Percentiles rank a stretch among this genome's conserved stretches.
Evolutionary conservation across 108 stramenopile species (phyloP).

Genomic region (Fragilaria crotonensis): DNA sequence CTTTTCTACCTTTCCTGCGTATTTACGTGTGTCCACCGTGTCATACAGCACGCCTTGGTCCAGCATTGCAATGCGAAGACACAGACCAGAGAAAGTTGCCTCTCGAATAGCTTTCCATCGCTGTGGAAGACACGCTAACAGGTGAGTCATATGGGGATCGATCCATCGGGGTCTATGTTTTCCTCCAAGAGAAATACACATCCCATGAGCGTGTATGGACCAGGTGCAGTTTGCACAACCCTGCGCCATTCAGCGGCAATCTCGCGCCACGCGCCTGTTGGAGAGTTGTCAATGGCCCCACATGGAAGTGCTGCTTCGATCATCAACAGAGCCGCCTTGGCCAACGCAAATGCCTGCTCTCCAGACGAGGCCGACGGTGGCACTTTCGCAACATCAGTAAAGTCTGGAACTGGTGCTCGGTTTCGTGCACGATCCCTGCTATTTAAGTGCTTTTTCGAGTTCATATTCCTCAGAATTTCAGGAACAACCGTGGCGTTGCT

Average conservation of each 20-base stretch:
- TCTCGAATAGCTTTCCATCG: conserved; percentile 72
- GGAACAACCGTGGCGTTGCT: conserved; percentile 30
- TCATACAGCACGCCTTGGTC: conserved; percentile 65
- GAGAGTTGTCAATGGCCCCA: conserved; percentile 53
- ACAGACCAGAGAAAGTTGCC: conserved; percentile 55
- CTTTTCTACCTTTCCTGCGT: conserved; percentile 5
- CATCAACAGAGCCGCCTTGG: conserved; percentile 68
- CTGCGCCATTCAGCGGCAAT: conserved; percentile 56
- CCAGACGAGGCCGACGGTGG: conserved; percentile 32
- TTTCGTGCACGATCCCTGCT: conserved; percentile 53
- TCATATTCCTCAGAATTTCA: conserved; percentile 31
- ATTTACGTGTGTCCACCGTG: conserved; percentile 24
- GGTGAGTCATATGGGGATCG: conserved; percentile 46
- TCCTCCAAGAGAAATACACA: conserved; percentile 69
- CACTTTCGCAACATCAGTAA: conserved; percentile 33
- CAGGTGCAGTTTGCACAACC: conserved; percentile 43
- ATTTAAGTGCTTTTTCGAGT: conserved; percentile 39
- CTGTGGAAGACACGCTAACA: conserved; percentile 52
- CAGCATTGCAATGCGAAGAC: conserved; percentile 52
- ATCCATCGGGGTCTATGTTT: conserved; percentile 55
- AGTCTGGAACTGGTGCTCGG: conserved; percentile 35
- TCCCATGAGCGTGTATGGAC: conserved; percentile 55
- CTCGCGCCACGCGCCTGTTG: conserved; percentile 49
- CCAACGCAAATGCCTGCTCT: conserved; percentile 42
- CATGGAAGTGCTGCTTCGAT: conserved; percentile 78